These are phyloP conservation scores for Fusarium anthophilum DNA, from an alignment of 2,329 filamentous ascomycete genomes.

Conservation along the genomic window DNA sequence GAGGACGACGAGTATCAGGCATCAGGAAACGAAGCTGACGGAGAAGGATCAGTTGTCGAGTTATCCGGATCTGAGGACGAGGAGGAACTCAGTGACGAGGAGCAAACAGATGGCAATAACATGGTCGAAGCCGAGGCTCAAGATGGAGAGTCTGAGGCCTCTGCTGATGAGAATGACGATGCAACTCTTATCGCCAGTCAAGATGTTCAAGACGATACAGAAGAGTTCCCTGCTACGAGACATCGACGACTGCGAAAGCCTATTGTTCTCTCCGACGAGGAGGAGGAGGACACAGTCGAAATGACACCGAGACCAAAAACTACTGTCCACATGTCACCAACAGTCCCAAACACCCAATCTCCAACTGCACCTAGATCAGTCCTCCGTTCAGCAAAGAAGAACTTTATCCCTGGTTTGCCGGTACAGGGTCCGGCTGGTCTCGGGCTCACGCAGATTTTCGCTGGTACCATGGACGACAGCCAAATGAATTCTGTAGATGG, in stretches of 20 bases:
- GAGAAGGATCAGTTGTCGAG: constrained; percentile 52
- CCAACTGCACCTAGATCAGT: constrained; percentile 70
- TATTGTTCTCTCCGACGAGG: constrained; percentile 66
- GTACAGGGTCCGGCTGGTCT: constrained; percentile 70
- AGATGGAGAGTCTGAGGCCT: constrained; percentile 49
- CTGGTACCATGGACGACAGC: constrained; percentile 82
- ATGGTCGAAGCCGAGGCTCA: constrained; percentile 53
- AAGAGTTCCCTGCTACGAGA: constrained; percentile 52
- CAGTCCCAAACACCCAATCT: constrained; percentile 55
- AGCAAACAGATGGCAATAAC: constrained; percentile 48
- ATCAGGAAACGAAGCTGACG: constrained; percentile 50
- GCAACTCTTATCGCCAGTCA: constrained; percentile 53
- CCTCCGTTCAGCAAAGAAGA: constrained; percentile 74
- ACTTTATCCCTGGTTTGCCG: constrained; percentile 74
- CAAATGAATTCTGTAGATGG: constrained; percentile 49
- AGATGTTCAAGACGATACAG: constrained; percentile 44
- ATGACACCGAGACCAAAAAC: constrained; percentile 62
- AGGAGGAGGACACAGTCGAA: constrained; percentile 60
- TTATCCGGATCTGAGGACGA: constrained; percentile 57
- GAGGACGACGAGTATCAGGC: constrained; percentile 62
- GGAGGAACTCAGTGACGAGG: constrained; percentile 46
- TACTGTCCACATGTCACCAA: constrained; percentile 53
- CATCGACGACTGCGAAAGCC: constrained; percentile 62
- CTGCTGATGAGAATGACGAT: constrained; percentile 33
- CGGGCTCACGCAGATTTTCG: constrained; percentile 89